phyloP scores from a whole-genome alignment of 169 alveolate species.

The Theileria annulata region DNA sequence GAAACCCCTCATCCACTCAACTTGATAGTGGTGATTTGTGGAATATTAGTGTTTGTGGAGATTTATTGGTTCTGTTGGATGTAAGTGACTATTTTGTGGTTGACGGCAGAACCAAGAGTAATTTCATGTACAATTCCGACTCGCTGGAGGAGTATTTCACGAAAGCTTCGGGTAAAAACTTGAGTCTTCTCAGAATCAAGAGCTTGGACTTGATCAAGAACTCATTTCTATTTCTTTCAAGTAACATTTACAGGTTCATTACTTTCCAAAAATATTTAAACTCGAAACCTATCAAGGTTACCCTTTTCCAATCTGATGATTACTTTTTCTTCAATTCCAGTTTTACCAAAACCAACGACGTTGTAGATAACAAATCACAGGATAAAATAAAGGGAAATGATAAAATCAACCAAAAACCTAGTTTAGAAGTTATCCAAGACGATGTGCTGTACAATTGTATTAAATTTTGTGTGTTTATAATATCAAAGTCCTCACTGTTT shows the following conservation, averaged over 20 bases:
- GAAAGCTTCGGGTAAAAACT: neutral
- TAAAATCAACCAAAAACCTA: no score
- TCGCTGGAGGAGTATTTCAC: conserved; percentile 12
- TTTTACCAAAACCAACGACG: neutral
- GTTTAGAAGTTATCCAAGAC: neutral
- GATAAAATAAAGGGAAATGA: neutral
- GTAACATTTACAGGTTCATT: neutral
- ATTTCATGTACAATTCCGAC: conserved; percentile 15
- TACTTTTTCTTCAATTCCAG: neutral
- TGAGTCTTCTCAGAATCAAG: neutral
- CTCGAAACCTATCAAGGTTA: neutral
- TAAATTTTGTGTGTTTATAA: conserved; percentile 2
- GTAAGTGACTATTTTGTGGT: conserved; percentile 3
- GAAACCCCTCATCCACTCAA: neutral
- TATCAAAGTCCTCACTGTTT: conserved; percentile 1
- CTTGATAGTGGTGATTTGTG: neutral
- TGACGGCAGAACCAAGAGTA: conserved; percentile 7
- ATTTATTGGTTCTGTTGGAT: neutral
- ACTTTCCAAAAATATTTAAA: conserved; percentile 1
- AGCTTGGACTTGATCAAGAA: neutral
- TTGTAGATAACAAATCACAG: neutral
- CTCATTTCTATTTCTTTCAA: conserved; percentile 2
- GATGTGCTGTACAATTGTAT: neutral
- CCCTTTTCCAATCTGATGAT: neutral
- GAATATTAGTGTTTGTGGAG: neutral